Conservation (phyloP, 2,329 filamentous ascomycete species). For the Seiridium unicorne region DNA sequence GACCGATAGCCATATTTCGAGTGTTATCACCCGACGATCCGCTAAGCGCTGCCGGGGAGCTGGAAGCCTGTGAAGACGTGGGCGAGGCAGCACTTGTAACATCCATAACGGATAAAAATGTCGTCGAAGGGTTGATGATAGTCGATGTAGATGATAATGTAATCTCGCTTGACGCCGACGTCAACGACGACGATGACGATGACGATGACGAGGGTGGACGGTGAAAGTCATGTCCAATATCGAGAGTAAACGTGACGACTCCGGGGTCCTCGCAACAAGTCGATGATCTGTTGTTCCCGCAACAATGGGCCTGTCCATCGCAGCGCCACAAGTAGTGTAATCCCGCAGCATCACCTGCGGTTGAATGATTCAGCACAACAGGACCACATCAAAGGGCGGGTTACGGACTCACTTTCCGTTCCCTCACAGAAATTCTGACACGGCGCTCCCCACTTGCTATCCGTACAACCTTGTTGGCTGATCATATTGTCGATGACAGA, state of each 20-base stretch:
- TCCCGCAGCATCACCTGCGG: conserved; percentile 10
- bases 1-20: conserved; percentile 4
- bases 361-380: neutral
- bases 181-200: neutral
- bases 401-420: conserved; percentile 11
- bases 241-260: neutral
- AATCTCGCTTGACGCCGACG: neutral
- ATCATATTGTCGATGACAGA: conserved; percentile 22
- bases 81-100: neutral
- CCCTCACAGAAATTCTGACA: conserved; percentile 20
- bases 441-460: conserved; percentile 20
- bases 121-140: neutral
- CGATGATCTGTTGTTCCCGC: conserved; percentile 12
- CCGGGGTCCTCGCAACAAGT: conserved; percentile 13
- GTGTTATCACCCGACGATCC: neutral
- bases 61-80: neutral
- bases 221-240: conserved; percentile 3
- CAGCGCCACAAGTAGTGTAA: conserved; percentile 13
- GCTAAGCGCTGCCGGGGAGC: neutral
- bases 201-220: neutral
- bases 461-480: conserved; percentile 27
- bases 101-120: neutral
- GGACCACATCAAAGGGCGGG: neutral
- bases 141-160: neutral
- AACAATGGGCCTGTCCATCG: conserved; percentile 12